Conservation (phyloP, 164 flowering plant genomes). For the Tinospora cordifolia region DNA sequence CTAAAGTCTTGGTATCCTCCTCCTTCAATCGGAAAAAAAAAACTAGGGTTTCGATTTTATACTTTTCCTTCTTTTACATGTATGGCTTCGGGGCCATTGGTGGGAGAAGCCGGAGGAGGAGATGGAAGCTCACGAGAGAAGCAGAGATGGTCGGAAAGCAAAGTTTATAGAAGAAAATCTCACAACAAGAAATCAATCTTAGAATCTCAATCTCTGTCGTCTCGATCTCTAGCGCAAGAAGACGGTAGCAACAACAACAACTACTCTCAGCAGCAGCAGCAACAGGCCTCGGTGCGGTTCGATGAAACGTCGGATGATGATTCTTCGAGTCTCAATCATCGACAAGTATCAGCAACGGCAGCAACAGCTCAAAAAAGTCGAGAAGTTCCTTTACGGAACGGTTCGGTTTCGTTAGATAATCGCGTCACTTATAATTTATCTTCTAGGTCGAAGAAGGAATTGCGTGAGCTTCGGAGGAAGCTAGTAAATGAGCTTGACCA, state of each 20-base stretch:
- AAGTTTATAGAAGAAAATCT: constrained; percentile 50
- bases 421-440: constrained; percentile 38
- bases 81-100: constrained; percentile 71
- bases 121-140: constrained; percentile 44
- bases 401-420: constrained; percentile 14
- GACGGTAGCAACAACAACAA: constrained; percentile 24
- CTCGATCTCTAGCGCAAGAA: constrained; percentile 17
- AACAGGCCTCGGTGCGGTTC: constrained; percentile 1
- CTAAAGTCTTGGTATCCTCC: no score
- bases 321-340: constrained; percentile 22
- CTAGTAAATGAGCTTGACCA: constrained; percentile 52
- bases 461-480: constrained; percentile 49
- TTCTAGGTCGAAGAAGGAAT: constrained; percentile 46
- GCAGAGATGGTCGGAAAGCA: constrained; percentile 44
- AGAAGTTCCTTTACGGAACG: constrained; percentile 19
- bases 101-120: constrained; percentile 22
- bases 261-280: constrained; percentile 10
- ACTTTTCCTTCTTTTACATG: constrained; percentile 21
- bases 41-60: constrained; percentile 2
- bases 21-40: no score
- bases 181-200: constrained; percentile 23
- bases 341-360: constrained; percentile 4
- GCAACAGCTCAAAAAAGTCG: background rate
- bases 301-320: no score
- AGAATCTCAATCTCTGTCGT: constrained; percentile 15